Evolutionary conservation across 345 rosid genomes (phyloP).

Genomic region (Laguncularia racemosa): DNA sequence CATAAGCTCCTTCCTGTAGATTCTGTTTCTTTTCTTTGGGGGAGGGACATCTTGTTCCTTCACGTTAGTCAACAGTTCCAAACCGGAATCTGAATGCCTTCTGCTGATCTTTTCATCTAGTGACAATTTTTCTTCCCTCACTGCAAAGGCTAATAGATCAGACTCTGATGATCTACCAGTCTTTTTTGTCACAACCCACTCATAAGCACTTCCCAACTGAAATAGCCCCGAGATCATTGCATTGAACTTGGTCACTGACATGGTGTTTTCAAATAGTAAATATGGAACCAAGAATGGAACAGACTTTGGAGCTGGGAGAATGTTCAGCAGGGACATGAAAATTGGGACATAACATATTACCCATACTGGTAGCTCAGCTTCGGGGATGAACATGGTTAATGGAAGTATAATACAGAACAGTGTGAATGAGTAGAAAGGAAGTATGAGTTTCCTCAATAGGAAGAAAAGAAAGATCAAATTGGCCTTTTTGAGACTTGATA

Average conservation of each 20-base stretch:
- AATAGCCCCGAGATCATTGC: conserved; percentile 92
- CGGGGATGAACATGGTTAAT: conserved; percentile 84
- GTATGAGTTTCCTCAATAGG: conserved; percentile 74
- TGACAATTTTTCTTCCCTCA: conserved; percentile 48
- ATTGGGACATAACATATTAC: conserved; percentile 80
- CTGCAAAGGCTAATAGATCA: conserved; percentile 63
- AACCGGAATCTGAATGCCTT: conserved; percentile 65
- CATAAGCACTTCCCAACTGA: conserved; percentile 85
- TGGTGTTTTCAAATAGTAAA: conserved; percentile 83
- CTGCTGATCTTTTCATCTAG: conserved; percentile 50
- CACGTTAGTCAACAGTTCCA: conserved; percentile 53
- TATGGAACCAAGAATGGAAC: conserved; percentile 90
- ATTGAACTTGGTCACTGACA: conserved; percentile 91
- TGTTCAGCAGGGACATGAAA: conserved; percentile 72
- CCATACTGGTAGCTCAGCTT: conserved; percentile 83
- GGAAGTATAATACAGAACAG: conserved; percentile 87
- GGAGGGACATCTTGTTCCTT: conserved; percentile 36
- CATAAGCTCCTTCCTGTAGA: conserved; percentile 73
- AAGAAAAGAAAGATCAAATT: conserved; percentile 83
- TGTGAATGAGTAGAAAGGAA: conserved; percentile 92
- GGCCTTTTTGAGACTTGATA: conserved; percentile 61
- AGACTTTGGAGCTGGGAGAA: conserved; percentile 75
- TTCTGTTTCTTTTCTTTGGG: conserved; percentile 43
- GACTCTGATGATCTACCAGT: conserved; percentile 85
- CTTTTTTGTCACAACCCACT: conserved; percentile 88